Evolutionary conservation across 2,329 filamentous ascomycete species (phyloP), one percentile per base, ranked within the genome.

Genomic region (Clarireedia homoeocarpa): DNA sequence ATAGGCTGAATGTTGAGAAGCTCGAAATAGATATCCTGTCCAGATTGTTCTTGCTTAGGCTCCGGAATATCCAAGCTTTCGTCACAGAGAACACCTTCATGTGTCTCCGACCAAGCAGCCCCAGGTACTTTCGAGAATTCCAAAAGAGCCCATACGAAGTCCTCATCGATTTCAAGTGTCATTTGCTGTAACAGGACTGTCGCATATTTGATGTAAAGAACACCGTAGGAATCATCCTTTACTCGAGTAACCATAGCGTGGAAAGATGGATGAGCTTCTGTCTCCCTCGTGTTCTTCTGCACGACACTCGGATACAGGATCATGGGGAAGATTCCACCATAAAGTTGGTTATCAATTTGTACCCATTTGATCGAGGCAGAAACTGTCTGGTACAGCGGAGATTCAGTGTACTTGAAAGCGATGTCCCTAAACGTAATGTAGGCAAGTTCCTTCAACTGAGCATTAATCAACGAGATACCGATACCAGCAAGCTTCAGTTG

Each of bases 191-290:
- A 76, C 34, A 99, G 76, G 47, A 99, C 73, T 0, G 92, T 96
- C 23, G 94, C 92, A 71, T 99, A 99, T 71, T 99, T 99, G 79
- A 99, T 91, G 72, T 99, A 99, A 9, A 96, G 76, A 23, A 99
- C 94, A 66, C 94, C 94, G 68, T 97, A 99, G 0, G 91, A 96
- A 67, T 99, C 92, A 67, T 99, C 94, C 75, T 99, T 99, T 70
- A 99, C 92, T 30, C 91, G 82, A 10, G 92, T 96, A 54, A 96
- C 79, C 78, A 91, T 92, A 14, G 86, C 85, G 66, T 96, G 91
- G 69, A 99, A 82, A 53, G 95, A 97, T 0, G 94, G 94, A 72
- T 97, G 94, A 0, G 91, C 87, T 62, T 97, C 94, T 69, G 96
- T 94, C 71, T 99, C 94, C 67, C 94, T 38, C 2, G 90, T 91